Conservation (phyloP, 345 rosid genomes). For the Corymbia maculata region DNA sequence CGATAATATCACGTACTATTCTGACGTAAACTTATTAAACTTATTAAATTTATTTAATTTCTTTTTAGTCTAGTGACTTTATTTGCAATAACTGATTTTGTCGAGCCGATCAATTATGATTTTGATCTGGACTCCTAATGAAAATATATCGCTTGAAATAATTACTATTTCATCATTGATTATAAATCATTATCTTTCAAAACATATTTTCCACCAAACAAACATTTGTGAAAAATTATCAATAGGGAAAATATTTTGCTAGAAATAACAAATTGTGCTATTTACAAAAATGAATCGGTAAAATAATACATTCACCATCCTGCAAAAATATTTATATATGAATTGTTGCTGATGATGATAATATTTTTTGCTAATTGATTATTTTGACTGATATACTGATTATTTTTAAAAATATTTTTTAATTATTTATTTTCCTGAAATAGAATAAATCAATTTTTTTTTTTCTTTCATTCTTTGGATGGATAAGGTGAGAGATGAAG, state of each 20-base stretch:
- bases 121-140: neutral
- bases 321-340: too few species aligned
- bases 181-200: too few species aligned
- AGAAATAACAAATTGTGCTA: too few species aligned
- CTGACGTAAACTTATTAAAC: neutral
- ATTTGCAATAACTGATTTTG: neutral
- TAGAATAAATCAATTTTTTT: accelerated
- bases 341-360: too few species aligned
- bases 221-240: too few species aligned
- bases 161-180: too few species aligned
- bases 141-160: accelerated
- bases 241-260: too few species aligned
- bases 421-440: neutral
- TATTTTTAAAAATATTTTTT: neutral
- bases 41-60: neutral
- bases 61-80: neutral
- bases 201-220: accelerated
- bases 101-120: neutral
- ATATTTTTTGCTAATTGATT: neutral
- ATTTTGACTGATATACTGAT: neutral
- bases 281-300: too few species aligned
- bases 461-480: neutral
- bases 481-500: neutral
- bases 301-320: too few species aligned
- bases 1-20: neutral